Conservation (phyloP, 768 basidiomycete species). For the Russula lepida region DNA sequence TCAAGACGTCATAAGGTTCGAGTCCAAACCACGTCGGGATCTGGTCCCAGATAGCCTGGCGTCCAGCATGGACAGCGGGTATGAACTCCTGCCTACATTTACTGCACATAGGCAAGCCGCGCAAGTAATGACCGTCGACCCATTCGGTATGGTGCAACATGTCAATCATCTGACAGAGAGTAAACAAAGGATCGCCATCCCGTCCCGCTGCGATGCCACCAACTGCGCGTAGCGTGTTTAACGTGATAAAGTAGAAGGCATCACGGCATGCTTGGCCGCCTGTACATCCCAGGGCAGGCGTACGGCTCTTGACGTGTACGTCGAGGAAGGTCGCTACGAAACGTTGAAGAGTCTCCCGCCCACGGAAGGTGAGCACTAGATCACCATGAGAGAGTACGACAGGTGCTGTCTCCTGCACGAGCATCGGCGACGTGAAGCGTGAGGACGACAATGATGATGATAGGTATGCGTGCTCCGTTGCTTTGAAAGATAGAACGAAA, state of each 20-base stretch:
- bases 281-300: slow-evolving; percentile 42
- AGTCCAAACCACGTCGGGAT: slow-evolving; percentile 52
- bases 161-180: slow-evolving; percentile 57
- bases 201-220: slow-evolving; percentile 64
- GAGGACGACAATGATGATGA: slow-evolving; percentile 2
- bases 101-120: slow-evolving; percentile 47
- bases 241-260: slow-evolving; percentile 68
- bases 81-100: slow-evolving; percentile 44
- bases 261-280: slow-evolving; percentile 43
- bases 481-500: background rate
- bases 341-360: slow-evolving; percentile 57
- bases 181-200: slow-evolving; percentile 67
- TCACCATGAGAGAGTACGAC: slow-evolving; percentile 32
- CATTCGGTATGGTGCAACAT: slow-evolving; percentile 69
- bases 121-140: slow-evolving; percentile 45
- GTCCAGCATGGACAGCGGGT: slow-evolving; percentile 34
- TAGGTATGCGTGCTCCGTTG: background rate
- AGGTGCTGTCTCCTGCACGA: slow-evolving; percentile 12
- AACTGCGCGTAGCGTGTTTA: slow-evolving; percentile 61
- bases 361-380: slow-evolving; percentile 41
- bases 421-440: slow-evolving; percentile 6
- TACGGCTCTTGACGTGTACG: slow-evolving; percentile 42
- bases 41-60: slow-evolving; percentile 53
- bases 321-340: slow-evolving; percentile 56
- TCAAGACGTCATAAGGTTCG: slow-evolving; percentile 7